Base-by-base conservation (phyloP, 208 protist genomes). In the Acanthamoeba sp. region DNA sequence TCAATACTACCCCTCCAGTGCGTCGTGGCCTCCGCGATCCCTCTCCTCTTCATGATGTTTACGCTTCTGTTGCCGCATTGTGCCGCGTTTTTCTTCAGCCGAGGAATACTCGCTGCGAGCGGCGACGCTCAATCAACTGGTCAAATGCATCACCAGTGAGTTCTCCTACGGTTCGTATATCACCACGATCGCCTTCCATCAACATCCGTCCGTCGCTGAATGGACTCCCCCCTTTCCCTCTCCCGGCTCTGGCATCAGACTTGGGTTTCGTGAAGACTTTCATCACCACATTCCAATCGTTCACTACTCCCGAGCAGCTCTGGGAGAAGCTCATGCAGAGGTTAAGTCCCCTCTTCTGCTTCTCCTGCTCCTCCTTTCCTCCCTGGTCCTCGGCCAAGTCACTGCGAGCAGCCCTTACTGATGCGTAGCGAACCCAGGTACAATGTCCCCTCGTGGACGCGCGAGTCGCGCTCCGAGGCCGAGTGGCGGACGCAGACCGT, bases 221-320 rank as follows among this genome's bases (percentile, higher is more conserved):
- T n/a, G n/a, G n/a, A n/a, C n/a, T n/a, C n/a, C n/a, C n/a, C n/a
- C n/a, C n/a, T n/a, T n/a, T n/a, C n/a, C n/a, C n/a, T n/a, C n/a
- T n/a, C n/a, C n/a, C n/a, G n/a, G n/a, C n/a, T n/a, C n/a, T n/a
- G n/a, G n/a, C n/a, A n/a, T n/a, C 76, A 91, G 84, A 91, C 55
- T 40, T 91, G 84, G 84, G 36, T 29, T 91, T 91, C 38, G 40
- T 64, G 18, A 91, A 91, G 38, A 91, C 52, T 3, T 78, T 93
- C 59, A 78, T 93, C 6, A 34, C 38, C 18, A 93, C 88, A 22
- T 93, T 50, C 34, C 59, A 93, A 36, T 78, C 50, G 22, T 93
- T 93, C 64, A 93, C 88, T 12, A 93, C 62, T 3, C 88, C 88
- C 24, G 34, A 40, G 40, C 50, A 40, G n/a, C 62, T 93, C 6